Evolutionary conservation across 805 yeast genomes (phyloP).

Genomic region (Candida maesae): DNA sequence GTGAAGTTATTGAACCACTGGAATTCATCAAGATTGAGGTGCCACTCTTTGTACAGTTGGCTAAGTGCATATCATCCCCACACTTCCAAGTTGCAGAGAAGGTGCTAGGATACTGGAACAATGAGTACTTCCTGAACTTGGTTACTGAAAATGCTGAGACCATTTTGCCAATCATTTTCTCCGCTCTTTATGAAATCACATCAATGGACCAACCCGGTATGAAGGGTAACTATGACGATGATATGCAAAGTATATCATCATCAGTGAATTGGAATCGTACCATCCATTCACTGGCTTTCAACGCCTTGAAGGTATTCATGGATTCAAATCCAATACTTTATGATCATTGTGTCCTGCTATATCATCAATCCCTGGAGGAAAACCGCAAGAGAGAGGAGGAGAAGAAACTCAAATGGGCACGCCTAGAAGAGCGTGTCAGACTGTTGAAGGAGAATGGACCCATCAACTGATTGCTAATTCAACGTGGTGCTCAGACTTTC

Average conservation of each 20-base stretch:
- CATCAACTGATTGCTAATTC: background rate
- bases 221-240: conserved; percentile 15
- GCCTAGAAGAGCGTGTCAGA: conserved; percentile 58
- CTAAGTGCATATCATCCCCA: conserved; percentile 89
- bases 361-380: conserved; percentile 75
- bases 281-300: conserved; percentile 84
- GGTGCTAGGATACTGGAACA: conserved; percentile 90
- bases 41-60: conserved; percentile 89
- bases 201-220: conserved; percentile 23
- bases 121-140: conserved; percentile 85
- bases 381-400: conserved; percentile 60
- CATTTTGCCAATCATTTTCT: conserved; percentile 86
- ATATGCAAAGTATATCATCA: conserved; percentile 22
- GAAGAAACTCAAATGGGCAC: conserved; percentile 67
- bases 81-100: conserved; percentile 98
- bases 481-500: too few species aligned
- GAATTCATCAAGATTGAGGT: conserved; percentile 91
- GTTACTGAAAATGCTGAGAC: conserved; percentile 92
- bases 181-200: conserved; percentile 83
- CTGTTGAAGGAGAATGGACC: conserved; percentile 5
- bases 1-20: conserved; percentile 91
- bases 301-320: conserved; percentile 84
- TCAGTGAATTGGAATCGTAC: conserved; percentile 89
- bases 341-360: conserved; percentile 87
- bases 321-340: conserved; percentile 88